These are phyloP conservation scores for Oenanthe javanica DNA, from an alignment of 140 eudicot species.

Conservation along the genomic window DNA sequence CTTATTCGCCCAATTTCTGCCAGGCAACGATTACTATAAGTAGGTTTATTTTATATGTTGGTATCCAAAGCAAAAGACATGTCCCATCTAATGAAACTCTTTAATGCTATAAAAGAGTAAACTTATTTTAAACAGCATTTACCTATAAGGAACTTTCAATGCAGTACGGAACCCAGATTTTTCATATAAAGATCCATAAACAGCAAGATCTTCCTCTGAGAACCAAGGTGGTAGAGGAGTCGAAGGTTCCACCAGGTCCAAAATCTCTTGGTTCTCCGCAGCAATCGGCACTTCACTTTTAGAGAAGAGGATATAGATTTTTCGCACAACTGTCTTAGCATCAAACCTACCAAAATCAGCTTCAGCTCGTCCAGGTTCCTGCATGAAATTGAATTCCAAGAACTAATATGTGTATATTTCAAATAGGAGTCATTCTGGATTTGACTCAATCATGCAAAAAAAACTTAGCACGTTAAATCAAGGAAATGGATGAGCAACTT, in stretches of 20 bases:
- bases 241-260: slow-evolving; percentile 26
- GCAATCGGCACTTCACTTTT: slow-evolving; percentile 27
- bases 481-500: no score
- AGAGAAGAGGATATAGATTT: slow-evolving; percentile 23
- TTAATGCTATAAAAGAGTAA: neutral
- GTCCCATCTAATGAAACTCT: no score
- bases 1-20: no score
- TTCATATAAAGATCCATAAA: slow-evolving; percentile 17
- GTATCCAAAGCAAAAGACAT: no score
- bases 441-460: no score
- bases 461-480: no score
- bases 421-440: no score
- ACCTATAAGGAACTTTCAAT: slow-evolving; percentile 25
- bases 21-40: no score
- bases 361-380: slow-evolving; percentile 32
- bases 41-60: no score
- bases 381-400: no score
- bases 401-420: no score
- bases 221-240: slow-evolving; percentile 29
- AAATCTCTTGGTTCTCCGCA: slow-evolving; percentile 20
- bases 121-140: neutral
- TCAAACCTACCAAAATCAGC: slow-evolving; percentile 27
- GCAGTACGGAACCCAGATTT: slow-evolving; percentile 26
- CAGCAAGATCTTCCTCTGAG: slow-evolving; percentile 22
- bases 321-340: neutral